phyloP scores from a whole-genome alignment of 176 grass and related monocot genomes.

The Zoysia pacifica region DNA sequence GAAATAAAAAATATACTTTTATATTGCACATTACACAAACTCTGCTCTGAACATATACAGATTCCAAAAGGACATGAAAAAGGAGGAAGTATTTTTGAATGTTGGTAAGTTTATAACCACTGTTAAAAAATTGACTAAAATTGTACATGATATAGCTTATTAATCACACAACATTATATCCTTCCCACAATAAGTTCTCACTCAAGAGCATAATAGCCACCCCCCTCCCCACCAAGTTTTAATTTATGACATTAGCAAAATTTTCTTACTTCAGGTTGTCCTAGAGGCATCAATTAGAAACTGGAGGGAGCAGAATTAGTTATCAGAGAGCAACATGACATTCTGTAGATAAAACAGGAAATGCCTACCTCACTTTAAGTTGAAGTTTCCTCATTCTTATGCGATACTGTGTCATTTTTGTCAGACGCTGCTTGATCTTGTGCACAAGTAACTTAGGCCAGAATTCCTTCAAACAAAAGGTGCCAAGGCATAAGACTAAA shows the following conservation, averaged over 20 bases:
- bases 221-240: too few relatives aligned
- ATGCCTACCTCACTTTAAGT: constrained; percentile 86
- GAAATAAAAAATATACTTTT: too few relatives aligned
- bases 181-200: neutral
- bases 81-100: neutral
- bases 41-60: neutral
- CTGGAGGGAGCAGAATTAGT: neutral
- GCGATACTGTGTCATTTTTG: constrained; percentile 96
- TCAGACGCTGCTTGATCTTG: constrained; percentile 89
- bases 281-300: neutral
- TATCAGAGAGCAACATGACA: neutral
- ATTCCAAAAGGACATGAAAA: neutral
- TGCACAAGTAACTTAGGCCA: constrained; percentile 97
- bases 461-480: constrained; percentile 60
- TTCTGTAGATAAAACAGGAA: neutral
- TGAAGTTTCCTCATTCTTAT: constrained; percentile 95
- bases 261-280: neutral
- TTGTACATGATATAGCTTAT: neutral
- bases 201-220: neutral
- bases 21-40: too few relatives aligned
- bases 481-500: neutral
- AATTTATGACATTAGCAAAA: too few relatives aligned
- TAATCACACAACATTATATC: neutral
- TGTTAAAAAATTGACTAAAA: neutral
- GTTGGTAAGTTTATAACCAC: neutral